Base-by-base conservation (phyloP, 331 rosid genomes). In the Rosa hybrid region DNA sequence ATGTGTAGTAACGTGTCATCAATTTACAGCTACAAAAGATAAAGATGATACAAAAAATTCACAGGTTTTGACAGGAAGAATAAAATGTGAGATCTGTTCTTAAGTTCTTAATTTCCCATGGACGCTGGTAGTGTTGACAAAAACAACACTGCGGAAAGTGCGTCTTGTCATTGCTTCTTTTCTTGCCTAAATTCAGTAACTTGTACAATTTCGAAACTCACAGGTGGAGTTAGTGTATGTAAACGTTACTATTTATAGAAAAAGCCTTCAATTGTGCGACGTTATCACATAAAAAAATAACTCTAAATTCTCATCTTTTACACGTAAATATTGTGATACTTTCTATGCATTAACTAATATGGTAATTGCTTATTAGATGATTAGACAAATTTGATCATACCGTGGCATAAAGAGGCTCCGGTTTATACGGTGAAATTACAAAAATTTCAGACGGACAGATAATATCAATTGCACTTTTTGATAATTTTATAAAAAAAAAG, bases 1-100 rank as follows among this genome's bases (percentile, higher is more conserved):
- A 77, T 6, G 63, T 4, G 73, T 67, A 38, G 49, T 77, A 77
- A 18, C 62, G 80, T 11, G 80, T 34, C 73, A 77, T 77, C 23
- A 7, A 12, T 18, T 3, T 13, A 10, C 27, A 25, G 34, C 5
- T 30, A 20, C 8, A n/a, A 30, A 30, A 2, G 41, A n/a, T 1
- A 21, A 57, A 3, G 20, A 57, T 48, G 41, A 12, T 6, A 16
- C 18, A 27, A 27, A 5, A 53, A 53, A 50, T 12, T 2, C 18
- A 56, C 27, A 56, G 9, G 0, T 3, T 21, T 0, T 12, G 5
- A 34, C 10, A 0, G 6, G 9, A 30, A 11, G 16, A 60, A 30
- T 0, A 34, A 17, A 17, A 64, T 7, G 45, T 30, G n/a, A 64
- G n/a, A 65, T 65, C 0, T 14, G 71, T 1, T 65, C 71, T 65